These are phyloP conservation scores for Akanthomyces uredinophilus DNA, from an alignment of 2,329 filamentous ascomycete species.

Conservation along the genomic window DNA sequence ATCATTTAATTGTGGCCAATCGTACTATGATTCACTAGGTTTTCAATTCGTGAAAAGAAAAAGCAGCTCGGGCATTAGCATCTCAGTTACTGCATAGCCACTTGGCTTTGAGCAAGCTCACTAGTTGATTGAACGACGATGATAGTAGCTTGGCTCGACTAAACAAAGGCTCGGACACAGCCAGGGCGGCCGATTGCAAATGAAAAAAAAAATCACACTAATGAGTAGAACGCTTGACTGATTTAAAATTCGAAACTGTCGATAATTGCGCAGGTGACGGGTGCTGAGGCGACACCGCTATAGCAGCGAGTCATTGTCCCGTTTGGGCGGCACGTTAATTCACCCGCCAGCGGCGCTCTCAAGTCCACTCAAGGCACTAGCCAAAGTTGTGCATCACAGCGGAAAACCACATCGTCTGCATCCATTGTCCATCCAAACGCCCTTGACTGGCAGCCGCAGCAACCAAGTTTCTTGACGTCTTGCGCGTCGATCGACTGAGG, in stretches of 20 bases:
- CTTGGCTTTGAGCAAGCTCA: no score
- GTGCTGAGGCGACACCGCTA: neutral
- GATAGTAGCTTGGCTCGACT: no score
- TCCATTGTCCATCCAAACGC: conserved; percentile 1
- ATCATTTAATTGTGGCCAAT: no score
- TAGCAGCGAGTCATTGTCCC: conserved; percentile 1
- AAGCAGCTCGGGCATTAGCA: no score
- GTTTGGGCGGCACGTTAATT: neutral
- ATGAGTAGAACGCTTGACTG: neutral
- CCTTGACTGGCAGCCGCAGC: neutral
- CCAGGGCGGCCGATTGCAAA: no score
- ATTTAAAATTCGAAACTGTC: neutral
- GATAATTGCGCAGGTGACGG: neutral
- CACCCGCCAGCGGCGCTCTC: neutral
- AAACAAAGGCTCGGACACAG: no score
- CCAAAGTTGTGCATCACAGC: conserved; percentile 11
- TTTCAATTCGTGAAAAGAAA: no score
- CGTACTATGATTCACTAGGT: no score
- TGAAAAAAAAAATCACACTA: no score
- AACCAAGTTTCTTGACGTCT: neutral
- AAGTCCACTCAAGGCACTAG: conserved; percentile 13
- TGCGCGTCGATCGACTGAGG: neutral
- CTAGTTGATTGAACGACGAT: no score
- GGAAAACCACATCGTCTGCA: conserved; percentile 13
- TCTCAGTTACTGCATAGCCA: no score